Evolutionary conservation across 2,329 filamentous ascomycete genomes (phyloP), one percentile per base, ranked within the genome.

Genomic region (Cytospora schulzeri): DNA sequence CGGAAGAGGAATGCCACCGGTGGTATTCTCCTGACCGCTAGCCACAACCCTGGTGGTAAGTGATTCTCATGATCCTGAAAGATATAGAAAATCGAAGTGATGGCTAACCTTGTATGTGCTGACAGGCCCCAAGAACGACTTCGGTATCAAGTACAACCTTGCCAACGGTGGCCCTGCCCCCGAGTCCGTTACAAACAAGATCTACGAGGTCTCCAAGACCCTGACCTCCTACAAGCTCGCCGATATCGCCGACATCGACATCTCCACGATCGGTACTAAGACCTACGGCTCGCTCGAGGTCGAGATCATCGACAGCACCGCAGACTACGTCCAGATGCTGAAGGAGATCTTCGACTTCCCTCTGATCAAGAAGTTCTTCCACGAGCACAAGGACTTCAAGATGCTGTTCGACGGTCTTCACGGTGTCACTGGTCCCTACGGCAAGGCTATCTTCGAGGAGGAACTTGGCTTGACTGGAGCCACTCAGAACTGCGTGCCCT

Each of bases 111-210:
- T 54, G 35, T 54, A 31, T 57, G 26, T 33, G 29, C 26, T 57
- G 14, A 56, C 71, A 96, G 92, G 93, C 59, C 95, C 95, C 68
- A 90, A 87, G 71, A 91, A 95, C 76, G 95, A 99, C 80, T 99
- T 99, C 73, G 95, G 95, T 72, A 99, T 99, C 88, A 99, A 99
- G 83, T 99, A 99, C 87, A 99, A 99, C 85, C 85, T 99, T 66
- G 84, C 92, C 77, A 98, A 99, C 75, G 95, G 95, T 72, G 95
- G 93, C 63, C 95, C 95, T 52, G 95, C 95, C 63, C 95, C 95
- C 65, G 95, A 99, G 79, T 90, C 91, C 62, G 92, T 99, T 70
- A 99, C 95, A 71, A 96, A 99, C 88, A 97, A 96, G 83, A 98
- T 99, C 77, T 98, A 87, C 81, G 92, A 94, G 72, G 88, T 89